Evolutionary conservation across 257 asterid species (phyloP), one percentile per base, ranked within the genome.

Genomic region (Scutellaria barbata): DNA sequence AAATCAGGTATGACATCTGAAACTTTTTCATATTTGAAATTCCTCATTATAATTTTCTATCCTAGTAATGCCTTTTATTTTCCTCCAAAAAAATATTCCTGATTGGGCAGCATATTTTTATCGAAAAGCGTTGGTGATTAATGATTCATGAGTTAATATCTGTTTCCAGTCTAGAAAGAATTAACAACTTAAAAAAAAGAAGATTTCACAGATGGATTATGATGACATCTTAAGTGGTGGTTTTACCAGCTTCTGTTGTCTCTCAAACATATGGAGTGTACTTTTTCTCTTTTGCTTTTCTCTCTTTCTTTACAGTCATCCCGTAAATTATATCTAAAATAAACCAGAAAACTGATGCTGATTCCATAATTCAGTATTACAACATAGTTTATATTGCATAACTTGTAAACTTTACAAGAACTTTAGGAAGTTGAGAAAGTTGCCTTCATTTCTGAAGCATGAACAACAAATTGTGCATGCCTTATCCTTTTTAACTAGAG

Each of bases 1-100:
- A 76, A 92, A 95, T 73, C 98, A 89, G 99, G 96, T 95, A 73
- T 25, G 77, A 8, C 30, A 50, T 72, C 68, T 51, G 35, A 45
- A 67, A 45, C 41, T 60, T 46, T 60, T 63, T 73, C 57, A 30
- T 55, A 22, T 51, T 65, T 60, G 66, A 35, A 3, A 46, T 52
- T 68, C 46, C 50, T 10, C 56, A 47, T 47, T 39, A 40, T 48
- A 45, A 54, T 69, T 43, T 8, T 70, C 41, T n/a, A 12, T 69
- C 30, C 43, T 39, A 16, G 43, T 42, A 68, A 33, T 16, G 5
- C 13, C 43, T 64, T 53, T 39, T 35, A 7, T 18, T 13, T 18
- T 13, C 60, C 25, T 60, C 37, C 40, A 53, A 63, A 53, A 25
- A 18, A 1, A 22, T 1, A 1, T 60, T 14, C 9, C 16, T 65